Conservation (phyloP, 306 rosid species). For the Boehmeria nivea region DNA sequence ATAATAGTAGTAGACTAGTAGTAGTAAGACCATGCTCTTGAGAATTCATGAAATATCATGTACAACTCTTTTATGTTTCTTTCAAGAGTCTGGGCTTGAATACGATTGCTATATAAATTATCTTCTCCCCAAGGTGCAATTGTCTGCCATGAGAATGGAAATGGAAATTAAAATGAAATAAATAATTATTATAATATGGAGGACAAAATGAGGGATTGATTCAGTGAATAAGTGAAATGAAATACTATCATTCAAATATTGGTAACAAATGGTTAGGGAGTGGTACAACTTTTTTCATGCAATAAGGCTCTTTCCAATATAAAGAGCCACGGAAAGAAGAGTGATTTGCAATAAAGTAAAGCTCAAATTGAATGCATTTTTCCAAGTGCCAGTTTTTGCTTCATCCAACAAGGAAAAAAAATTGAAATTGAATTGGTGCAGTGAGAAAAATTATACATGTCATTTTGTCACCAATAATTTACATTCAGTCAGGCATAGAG, state of each 20-base stretch:
- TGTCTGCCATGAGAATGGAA: slow-evolving; percentile 45
- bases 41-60: no score
- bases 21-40: no score
- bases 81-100: slow-evolving; percentile 29
- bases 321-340: neutral
- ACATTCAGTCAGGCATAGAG: neutral
- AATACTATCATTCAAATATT: slow-evolving; percentile 22
- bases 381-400: neutral
- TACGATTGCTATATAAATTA: no score
- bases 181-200: no score
- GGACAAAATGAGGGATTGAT: no score
- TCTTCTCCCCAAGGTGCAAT: no score
- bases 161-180: slow-evolving; percentile 12
- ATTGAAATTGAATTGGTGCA: neutral
- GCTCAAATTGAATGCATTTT: slow-evolving; percentile 1
- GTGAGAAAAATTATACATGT: slow-evolving; percentile 1
- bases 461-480: slow-evolving; percentile 2
- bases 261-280: slow-evolving; percentile 16
- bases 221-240: no score
- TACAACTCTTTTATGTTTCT: slow-evolving; percentile 8
- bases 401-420: slow-evolving; percentile 4
- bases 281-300: neutral
- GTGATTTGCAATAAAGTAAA: neutral
- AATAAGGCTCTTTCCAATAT: slow-evolving; percentile 16
- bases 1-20: no score